Evolutionary conservation across 306 rosid genomes (phyloP).

Genomic region (Spatholobus suberectus): DNA sequence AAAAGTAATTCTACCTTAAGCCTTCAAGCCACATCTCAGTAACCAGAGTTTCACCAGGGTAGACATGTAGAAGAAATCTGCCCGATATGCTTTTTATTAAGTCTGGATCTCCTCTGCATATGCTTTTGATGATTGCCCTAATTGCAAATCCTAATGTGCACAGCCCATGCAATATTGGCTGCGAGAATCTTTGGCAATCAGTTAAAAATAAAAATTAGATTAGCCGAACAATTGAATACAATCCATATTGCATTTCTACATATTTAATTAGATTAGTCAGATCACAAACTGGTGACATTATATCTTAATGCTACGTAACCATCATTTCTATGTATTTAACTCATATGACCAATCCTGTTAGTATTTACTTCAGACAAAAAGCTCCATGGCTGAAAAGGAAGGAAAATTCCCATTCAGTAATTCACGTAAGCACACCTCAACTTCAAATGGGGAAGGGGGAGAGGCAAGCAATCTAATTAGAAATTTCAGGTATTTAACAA

Average conservation of each 20-base stretch:
- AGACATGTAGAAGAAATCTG: conserved; percentile 85
- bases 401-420: conserved; percentile 11
- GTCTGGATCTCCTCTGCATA: conserved; percentile 80
- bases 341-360: conserved; percentile 33
- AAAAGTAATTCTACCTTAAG: conserved; percentile 56
- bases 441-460: neutral
- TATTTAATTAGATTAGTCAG: no score
- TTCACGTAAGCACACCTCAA: conserved; percentile 20
- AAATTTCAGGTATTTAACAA: conserved; percentile 32
- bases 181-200: conserved; percentile 69
- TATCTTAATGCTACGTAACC: neutral
- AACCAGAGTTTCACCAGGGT: conserved; percentile 87
- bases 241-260: no score
- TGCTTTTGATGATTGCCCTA: conserved; percentile 81
- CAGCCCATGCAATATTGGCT: conserved; percentile 90
- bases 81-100: conserved; percentile 72
- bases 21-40: conserved; percentile 98
- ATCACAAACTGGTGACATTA: conserved; percentile 7
- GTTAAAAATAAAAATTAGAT: conserved; percentile 32
- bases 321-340: neutral
- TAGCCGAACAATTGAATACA: conserved; percentile 6
- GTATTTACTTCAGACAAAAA: neutral
- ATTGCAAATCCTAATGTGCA: conserved; percentile 93
- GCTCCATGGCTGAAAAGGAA: conserved; percentile 2
- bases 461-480: neutral